Percentiles rank a stretch among this genome's conserved stretches.
Conservation (phyloP, 192 early-diverging fungal species). For the Funneliformis geosporum region DNA sequence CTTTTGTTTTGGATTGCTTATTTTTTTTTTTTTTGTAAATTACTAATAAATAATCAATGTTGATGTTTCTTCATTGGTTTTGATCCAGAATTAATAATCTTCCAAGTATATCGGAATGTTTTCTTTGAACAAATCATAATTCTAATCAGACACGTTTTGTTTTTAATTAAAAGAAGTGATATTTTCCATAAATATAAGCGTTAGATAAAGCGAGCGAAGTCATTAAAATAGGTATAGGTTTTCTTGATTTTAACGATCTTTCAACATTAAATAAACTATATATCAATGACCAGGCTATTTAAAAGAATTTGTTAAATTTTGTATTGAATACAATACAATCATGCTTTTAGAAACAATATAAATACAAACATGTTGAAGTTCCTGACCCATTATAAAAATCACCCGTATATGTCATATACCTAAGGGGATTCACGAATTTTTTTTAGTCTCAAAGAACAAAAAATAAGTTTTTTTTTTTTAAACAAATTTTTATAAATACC, state of each 20-base stretch:
- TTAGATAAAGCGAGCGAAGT: not conserved
- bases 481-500: not conserved
- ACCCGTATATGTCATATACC: conserved; percentile 5
- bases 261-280: not conserved
- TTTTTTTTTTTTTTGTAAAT: no score
- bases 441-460: not conserved
- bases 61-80: no score
- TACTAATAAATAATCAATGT: no score
- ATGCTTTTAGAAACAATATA: not conserved
- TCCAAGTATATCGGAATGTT: no score
- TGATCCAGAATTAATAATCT: no score
- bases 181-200: not conserved
- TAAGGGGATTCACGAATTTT: not conserved
- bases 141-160: no score
- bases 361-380: not conserved
- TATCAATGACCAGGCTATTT: conserved; percentile 7
- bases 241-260: conserved; percentile 3
- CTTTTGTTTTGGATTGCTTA: no score
- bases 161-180: conserved; percentile 5
- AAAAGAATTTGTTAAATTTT: not conserved
- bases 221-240: conserved; percentile 8
- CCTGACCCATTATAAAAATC: conserved; percentile 3
- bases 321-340: not conserved
- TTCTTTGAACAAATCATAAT: no score
- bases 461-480: not conserved